phyloP scores from a whole-genome alignment of 1,139 yeast species.

The Saccharomyces hybrid region DNA sequence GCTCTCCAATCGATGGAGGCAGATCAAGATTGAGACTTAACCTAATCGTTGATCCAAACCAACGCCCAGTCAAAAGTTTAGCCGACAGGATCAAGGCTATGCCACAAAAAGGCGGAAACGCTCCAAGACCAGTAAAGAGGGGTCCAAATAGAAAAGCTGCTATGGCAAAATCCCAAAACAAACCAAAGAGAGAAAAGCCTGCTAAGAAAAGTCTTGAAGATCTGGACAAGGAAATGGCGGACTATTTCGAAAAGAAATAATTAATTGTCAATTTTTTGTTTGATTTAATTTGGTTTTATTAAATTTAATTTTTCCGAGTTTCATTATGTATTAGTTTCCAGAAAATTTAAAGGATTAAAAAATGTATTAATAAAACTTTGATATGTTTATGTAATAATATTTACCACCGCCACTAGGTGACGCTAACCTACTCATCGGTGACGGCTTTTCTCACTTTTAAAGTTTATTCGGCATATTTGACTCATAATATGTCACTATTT shows the following conservation, averaged over 20 bases:
- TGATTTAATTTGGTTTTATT: slow-evolving; percentile 1
- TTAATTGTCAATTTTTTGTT: background rate
- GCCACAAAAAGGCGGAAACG: slow-evolving; percentile 18
- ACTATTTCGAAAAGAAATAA: slow-evolving; percentile 45
- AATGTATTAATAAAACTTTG: background rate
- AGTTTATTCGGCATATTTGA: background rate
- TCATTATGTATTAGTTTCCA: background rate
- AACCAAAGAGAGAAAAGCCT: slow-evolving; percentile 35
- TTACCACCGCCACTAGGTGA: background rate
- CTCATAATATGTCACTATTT: background rate
- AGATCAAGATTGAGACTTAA: slow-evolving; percentile 71
- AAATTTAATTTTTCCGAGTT: slow-evolving; percentile 2
- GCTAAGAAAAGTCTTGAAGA: slow-evolving; percentile 79
- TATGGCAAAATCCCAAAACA: slow-evolving; percentile 30
- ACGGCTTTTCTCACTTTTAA: background rate
- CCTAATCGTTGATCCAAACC: slow-evolving; percentile 76
- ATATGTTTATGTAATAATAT: background rate
- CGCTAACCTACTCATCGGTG: background rate
- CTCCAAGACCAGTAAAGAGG: slow-evolving; percentile 22
- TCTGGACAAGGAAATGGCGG: slow-evolving; percentile 91
- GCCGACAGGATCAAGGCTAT: slow-evolving; percentile 30
- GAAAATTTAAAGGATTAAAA: background rate
- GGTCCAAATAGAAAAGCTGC: slow-evolving; percentile 33
- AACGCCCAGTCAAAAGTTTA: slow-evolving; percentile 60
- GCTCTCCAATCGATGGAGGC: slow-evolving; percentile 91